Evolutionary conservation across 2,329 filamentous ascomycete species (phyloP).

Genomic region (Anthostomella pinea): DNA sequence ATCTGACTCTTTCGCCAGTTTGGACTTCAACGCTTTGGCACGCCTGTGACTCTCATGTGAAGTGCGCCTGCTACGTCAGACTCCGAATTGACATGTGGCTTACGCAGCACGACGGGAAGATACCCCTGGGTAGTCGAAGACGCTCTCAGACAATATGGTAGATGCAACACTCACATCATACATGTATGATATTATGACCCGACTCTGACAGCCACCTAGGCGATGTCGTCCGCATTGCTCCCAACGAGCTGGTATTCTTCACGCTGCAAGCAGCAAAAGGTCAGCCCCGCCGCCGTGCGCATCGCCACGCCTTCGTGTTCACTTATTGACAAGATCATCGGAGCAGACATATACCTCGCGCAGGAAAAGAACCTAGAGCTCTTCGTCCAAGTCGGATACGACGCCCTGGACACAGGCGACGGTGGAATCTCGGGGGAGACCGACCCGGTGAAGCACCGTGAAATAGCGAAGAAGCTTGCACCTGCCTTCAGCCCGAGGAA

Average conservation of each 20-base stretch:
- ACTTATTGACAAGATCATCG: background rate
- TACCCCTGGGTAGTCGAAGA: conserved; percentile 10
- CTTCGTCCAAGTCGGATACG: conserved; percentile 13
- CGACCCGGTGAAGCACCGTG: conserved; percentile 14
- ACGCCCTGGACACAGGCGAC: conserved; percentile 12
- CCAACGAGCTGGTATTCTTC: conserved; percentile 10
- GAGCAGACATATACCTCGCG: conserved; percentile 10
- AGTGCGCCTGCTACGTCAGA: background rate
- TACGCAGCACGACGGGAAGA: conserved; percentile 5
- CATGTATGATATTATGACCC: background rate
- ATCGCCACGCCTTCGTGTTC: background rate
- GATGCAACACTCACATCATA: background rate
- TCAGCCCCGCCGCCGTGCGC: background rate
- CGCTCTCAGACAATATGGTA: conserved; percentile 8
- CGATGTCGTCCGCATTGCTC: conserved; percentile 10
- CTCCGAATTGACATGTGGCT: background rate
- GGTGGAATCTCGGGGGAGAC: conserved; percentile 15
- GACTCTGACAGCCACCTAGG: conserved; percentile 2
- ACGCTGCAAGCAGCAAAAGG: conserved; percentile 10
- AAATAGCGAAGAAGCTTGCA: conserved; percentile 13
- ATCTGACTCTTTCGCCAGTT: too few species aligned
- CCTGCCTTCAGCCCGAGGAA: conserved; percentile 15
- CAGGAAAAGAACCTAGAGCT: conserved; percentile 11
- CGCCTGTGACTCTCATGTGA: conserved; percentile 2
- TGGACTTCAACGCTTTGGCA: too few species aligned